Conservation (phyloP, 305 asterid species). For the Rubia tinctorum region DNA sequence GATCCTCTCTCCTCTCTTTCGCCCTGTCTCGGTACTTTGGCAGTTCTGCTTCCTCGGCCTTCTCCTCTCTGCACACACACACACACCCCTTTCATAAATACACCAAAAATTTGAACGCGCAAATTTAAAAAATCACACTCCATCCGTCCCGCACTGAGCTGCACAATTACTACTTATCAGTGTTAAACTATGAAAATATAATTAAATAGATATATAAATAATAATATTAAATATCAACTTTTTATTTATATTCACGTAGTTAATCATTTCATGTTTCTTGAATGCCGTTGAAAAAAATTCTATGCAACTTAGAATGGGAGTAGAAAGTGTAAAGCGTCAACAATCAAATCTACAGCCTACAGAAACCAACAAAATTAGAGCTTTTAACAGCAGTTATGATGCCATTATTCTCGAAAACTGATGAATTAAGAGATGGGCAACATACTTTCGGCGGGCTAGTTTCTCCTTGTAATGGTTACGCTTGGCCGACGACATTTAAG, state of each 20-base stretch:
- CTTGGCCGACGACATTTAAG: constrained; percentile 55
- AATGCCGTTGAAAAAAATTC: no score
- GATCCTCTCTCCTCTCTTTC: no score
- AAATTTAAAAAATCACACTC: not conserved
- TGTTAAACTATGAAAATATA: no score
- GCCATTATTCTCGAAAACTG: not conserved
- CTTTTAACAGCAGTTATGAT: not conserved
- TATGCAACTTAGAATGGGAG: no score
- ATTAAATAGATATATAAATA: no score
- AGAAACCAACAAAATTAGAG: not conserved
- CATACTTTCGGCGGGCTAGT: constrained; percentile 60
- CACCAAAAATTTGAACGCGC: not conserved
- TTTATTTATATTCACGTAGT: no score
- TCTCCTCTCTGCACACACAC: constrained; percentile 11
- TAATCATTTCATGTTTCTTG: no score
- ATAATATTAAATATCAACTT: not conserved
- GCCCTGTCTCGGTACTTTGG: no score
- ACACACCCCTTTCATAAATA: not conserved
- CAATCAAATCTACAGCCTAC: not conserved
- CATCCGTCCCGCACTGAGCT: no score
- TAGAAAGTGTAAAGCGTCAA: not conserved
- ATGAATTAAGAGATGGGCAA: not conserved
- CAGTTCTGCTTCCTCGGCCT: no score
- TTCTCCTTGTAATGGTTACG: constrained; percentile 58
- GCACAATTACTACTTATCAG: no score